These are phyloP conservation scores for Sporisorium sorghi DNA, from an alignment of 1,284 basidiomycete species.

Conservation along the genomic window DNA sequence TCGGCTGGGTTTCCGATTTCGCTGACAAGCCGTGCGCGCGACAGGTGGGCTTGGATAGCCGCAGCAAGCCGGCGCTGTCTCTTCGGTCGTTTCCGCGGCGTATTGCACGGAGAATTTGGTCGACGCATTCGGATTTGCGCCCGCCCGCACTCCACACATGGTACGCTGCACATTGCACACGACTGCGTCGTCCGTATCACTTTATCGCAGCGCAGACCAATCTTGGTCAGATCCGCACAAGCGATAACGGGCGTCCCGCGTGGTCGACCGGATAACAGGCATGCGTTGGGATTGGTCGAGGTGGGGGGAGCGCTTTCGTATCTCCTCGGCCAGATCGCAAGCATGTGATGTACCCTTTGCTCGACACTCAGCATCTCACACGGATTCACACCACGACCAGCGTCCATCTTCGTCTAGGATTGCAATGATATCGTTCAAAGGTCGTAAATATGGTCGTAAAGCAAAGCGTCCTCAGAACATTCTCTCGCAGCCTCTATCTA, in stretches of 20 bases:
- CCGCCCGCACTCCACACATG: too few species aligned
- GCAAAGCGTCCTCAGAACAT: background rate
- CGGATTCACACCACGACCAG: too few species aligned
- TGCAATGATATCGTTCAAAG: background rate
- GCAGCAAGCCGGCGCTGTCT: too few species aligned
- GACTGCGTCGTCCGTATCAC: background rate
- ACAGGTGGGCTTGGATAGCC: background rate
- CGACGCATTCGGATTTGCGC: background rate
- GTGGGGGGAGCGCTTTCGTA: background rate
- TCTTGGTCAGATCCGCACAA: too few species aligned
- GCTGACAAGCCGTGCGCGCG: background rate
- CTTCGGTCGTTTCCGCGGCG: constrained; percentile 1
- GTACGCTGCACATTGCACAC: too few species aligned
- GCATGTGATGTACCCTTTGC: too few species aligned
- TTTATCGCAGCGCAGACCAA: too few species aligned
- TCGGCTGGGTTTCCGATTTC: background rate
- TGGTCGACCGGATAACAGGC: background rate
- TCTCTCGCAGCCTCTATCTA: background rate
- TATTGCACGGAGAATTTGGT: background rate
- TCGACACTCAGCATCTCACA: too few species aligned
- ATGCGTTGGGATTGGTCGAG: too few species aligned
- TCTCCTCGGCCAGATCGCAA: too few species aligned
- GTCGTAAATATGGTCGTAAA: background rate
- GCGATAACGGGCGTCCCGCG: too few species aligned
- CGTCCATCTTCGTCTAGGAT: too few species aligned